A percentile compares a stretch with the other conserved stretches of the same genome.
Conservation (phyloP, 2,329 filamentous ascomycete species). For the Alternaria longipes region DNA sequence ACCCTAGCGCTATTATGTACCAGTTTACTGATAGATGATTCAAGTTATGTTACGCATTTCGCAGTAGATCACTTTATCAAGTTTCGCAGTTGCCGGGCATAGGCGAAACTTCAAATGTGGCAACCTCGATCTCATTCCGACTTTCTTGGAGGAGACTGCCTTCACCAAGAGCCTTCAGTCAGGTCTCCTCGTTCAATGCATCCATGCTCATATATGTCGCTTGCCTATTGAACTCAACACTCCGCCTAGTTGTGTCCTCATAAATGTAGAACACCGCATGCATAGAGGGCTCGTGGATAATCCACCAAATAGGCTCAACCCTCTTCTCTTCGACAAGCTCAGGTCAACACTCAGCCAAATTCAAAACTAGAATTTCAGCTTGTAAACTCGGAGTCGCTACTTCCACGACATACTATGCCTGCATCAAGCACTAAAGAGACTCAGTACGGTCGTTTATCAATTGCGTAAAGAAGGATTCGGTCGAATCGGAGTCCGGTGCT, state of each 20-base stretch:
- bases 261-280: not conserved
- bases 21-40: not conserved
- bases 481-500: not conserved
- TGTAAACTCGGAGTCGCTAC: not conserved
- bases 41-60: not conserved
- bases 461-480: not conserved
- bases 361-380: not conserved
- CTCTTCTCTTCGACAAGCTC: not conserved
- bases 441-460: not conserved
- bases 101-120: not conserved
- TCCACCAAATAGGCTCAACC: not conserved
- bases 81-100: too few relatives aligned
- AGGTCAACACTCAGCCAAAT: not conserved
- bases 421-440: not conserved
- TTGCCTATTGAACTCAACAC: not conserved
- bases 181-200: not conserved
- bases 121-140: not conserved
- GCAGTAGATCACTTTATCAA: not conserved
- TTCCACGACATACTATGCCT: not conserved
- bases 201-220: not conserved
- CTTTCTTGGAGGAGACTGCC: not conserved
- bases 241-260: not conserved
- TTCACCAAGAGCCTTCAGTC: not conserved
- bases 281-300: not conserved
- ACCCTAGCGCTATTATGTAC: constrained; percentile 1